Conservation (phyloP, 1,139 yeast genomes). For the Wickerhamiella infanticola region DNA sequence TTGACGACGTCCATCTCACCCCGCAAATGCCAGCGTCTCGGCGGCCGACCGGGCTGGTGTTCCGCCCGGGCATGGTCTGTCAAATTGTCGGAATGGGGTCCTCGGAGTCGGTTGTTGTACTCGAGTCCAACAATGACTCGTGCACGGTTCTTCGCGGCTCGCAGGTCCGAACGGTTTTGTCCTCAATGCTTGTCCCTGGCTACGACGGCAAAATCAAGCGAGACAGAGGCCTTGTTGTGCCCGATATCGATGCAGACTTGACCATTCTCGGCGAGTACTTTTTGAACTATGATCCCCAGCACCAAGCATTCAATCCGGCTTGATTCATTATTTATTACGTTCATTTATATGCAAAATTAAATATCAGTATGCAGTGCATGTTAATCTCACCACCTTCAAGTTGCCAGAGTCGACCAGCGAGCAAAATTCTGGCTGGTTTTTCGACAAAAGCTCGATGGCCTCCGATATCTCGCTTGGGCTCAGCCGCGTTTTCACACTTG, state of each 20-base stretch:
- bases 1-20: conserved; percentile 8
- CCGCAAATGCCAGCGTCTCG: neutral
- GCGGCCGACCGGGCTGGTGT: neutral
- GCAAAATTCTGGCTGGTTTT: conserved; percentile 12
- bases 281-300: conserved; percentile 1
- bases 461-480: conserved; percentile 11
- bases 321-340: neutral
- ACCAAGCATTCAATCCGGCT: neutral
- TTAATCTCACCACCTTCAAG: conserved; percentile 10
- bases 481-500: conserved; percentile 12
- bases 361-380: neutral
- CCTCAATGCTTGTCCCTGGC: conserved; percentile 3
- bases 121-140: conserved; percentile 9
- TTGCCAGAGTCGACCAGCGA: conserved; percentile 9
- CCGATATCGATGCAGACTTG: conserved; percentile 12
- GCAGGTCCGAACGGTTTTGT: conserved; percentile 6
- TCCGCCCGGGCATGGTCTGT: conserved; percentile 1
- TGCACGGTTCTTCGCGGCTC: conserved; percentile 9
- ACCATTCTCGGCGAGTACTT: conserved; percentile 12
- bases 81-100: neutral
- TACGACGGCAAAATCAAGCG: conserved; percentile 4
- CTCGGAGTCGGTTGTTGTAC: conserved; percentile 8
- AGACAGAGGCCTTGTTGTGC: conserved; percentile 10
- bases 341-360: no score
- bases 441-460: conserved; percentile 10